Evolutionary conservation across 1,139 yeast genomes (phyloP), one percentile per base, ranked within the genome.

Genomic region (Kurtzmaniella natalensis): DNA sequence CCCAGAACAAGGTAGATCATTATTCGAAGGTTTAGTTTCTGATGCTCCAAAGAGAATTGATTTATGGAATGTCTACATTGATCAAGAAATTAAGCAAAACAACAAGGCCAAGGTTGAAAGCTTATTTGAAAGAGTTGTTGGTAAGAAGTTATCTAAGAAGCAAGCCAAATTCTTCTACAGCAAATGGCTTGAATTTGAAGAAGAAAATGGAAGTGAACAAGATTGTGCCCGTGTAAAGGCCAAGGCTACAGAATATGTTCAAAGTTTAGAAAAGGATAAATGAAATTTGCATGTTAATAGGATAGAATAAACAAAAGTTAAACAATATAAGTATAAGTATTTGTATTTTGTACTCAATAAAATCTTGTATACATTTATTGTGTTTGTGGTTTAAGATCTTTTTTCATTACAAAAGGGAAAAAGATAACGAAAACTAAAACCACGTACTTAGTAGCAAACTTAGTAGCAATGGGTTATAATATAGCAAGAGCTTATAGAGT

Each of bases 141-240:
- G 65, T 18, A 78, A 74, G 58, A 86, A 84, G 59, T 60, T 89
- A 39, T 72, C 84, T n/a, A 76, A 82, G 59, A 92, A 89, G 57
- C 96, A 88, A 62, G 96, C 96, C 47, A 88, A 86, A 61, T 87
- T 86, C 66, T 86, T 92, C 73, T 89, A 88, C 66, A 85, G 81
- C 51, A 92, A 92, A 55, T 89, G 97, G 97, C 73, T 87, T 42
- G 65, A 72, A 15, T 84, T 67, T 51, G 96, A 88, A 61, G 89
- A 83, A 52, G 72, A 72, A 39, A 56, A 67, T 41, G 79, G 76
- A 14, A 94, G 86, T 52, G 76, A 70, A 37, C 82, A 79, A 61
- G 76, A 81, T 43, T 74, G 78, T 40, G 94, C 86, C 44, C 81
- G 84, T 44, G 96, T 89, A 39, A 89, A 87, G 68, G 88, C 95